Evolutionary conservation across 257 asterid genomes (phyloP), one percentile per base, ranked within the genome.

Genomic region (Capsicum baccatum): DNA sequence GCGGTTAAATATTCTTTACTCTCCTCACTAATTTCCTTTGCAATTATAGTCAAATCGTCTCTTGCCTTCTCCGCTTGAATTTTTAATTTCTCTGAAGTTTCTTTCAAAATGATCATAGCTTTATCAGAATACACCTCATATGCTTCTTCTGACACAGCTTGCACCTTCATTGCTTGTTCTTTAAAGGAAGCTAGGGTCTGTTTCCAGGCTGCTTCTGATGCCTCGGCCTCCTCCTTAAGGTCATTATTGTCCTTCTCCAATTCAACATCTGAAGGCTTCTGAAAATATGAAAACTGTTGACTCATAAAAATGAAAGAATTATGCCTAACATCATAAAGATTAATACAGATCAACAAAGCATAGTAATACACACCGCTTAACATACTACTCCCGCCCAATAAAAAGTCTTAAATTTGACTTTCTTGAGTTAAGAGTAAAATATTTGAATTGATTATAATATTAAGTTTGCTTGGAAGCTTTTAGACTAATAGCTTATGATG

Each of bases 61-160:
- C 92, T 94, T 35, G 99, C 97, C 85, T 91, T 92, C 73, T 95
- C 97, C 6, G 97, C 94, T 88, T 92, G 97, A 79, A 92, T 91
- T 87, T 94, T 91, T 71, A 95, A 86, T 52, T 91, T 94, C 85
- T 93, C 96, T 0, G 98, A 92, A 87, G 96, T 88, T 84, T 92
- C 97, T 87, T 92, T 94, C 56, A 95, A 85, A 79, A 90, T 52
- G 81, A 92, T 15, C 33, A 88, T 84, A 37, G 98, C 99, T 87
- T 91, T 94, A 83, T 89, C 88, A 33, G 96, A 94, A 86, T 95
- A 95, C 69, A 86, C 56, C 9, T 93, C 92, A 56, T 94, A 95
- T 7, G 99, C 97, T 88, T 94, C 98, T 83, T 87, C 94, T 17
- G 98, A 94, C 39, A 91, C 79, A 82, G 87, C 83, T 89, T 91